phyloP scores from a whole-genome alignment of 148 eudicot genomes.

The Hydrangea macrophylla region DNA sequence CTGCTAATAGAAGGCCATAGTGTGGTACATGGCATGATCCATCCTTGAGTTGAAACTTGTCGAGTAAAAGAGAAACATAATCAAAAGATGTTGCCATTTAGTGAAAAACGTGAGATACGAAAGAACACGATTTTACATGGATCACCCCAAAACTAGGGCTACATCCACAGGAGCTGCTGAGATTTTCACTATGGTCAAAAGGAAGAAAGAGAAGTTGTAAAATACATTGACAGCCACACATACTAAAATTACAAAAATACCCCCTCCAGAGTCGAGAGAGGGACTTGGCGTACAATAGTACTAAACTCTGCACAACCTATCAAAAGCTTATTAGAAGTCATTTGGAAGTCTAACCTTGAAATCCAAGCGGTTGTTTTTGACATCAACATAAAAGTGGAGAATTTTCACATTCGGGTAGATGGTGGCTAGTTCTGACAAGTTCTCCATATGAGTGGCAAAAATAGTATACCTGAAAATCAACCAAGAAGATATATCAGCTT shows the following conservation, averaged over 20 bases:
- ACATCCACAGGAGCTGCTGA: too few species aligned
- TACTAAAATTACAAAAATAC: too few species aligned
- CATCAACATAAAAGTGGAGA: conserved; percentile 78
- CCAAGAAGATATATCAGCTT: conserved; percentile 3
- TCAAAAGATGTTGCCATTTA: not conserved
- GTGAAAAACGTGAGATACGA: too few species aligned
- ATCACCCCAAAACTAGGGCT: too few species aligned
- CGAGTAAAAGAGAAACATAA: conserved; percentile 12
- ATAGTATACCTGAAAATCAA: conserved; percentile 66
- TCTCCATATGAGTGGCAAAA: conserved; percentile 97
- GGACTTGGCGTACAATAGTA: too few species aligned
- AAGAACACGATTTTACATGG: too few species aligned
- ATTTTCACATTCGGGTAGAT: conserved; percentile 87
- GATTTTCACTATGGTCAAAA: too few species aligned
- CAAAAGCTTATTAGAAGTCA: too few species aligned
- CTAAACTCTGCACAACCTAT: too few species aligned
- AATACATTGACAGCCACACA: too few species aligned
- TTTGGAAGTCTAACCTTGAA: conserved; percentile 60
- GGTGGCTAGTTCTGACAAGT: conserved; percentile 76
- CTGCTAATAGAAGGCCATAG: conserved; percentile 91
- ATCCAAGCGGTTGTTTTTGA: conserved; percentile 77
- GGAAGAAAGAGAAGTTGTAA: too few species aligned
- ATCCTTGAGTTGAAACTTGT: conserved; percentile 89
- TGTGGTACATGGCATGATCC: conserved; percentile 78
- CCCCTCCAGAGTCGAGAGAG: too few species aligned